Evolutionary conservation across 169 alveolate genomes (phyloP).

Genomic region (Toxoplasma gondii): DNA sequence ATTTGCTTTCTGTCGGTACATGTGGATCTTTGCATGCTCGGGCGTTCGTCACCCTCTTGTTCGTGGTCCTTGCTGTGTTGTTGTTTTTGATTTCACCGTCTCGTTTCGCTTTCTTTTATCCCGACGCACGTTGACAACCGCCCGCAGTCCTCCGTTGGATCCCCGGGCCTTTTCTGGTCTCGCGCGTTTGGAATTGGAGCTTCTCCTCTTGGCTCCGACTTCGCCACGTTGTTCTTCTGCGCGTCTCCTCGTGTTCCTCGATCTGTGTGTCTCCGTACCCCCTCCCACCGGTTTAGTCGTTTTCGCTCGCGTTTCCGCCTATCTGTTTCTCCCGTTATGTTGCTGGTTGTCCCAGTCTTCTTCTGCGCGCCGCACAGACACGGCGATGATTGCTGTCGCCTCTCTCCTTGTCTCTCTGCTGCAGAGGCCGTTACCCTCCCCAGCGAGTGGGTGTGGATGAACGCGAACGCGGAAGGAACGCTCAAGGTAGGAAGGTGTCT

Average conservation of each 20-base stretch:
- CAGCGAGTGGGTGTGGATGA: background rate
- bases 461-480: conserved; percentile 21
- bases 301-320: background rate
- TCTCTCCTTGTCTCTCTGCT: background rate
- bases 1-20: background rate
- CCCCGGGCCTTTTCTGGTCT: background rate
- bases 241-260: too few species aligned
- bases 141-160: too few species aligned
- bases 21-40: background rate
- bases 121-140: too few species aligned
- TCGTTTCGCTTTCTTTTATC: background rate
- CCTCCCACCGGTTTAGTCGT: background rate
- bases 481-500: background rate
- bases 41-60: background rate
- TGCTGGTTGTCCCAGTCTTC: background rate
- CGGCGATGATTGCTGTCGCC: background rate
- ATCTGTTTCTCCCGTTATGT: background rate
- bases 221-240: background rate
- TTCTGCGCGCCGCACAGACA: too few species aligned
- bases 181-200: background rate
- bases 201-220: background rate
- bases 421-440: conserved; percentile 24
- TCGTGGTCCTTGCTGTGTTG: background rate
- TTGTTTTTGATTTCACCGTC: background rate
- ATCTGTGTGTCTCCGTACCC: too few species aligned